These are phyloP conservation scores for Papiliotrema flavescens DNA, from an alignment of 1,284 basidiomycete species.

Conservation along the genomic window DNA sequence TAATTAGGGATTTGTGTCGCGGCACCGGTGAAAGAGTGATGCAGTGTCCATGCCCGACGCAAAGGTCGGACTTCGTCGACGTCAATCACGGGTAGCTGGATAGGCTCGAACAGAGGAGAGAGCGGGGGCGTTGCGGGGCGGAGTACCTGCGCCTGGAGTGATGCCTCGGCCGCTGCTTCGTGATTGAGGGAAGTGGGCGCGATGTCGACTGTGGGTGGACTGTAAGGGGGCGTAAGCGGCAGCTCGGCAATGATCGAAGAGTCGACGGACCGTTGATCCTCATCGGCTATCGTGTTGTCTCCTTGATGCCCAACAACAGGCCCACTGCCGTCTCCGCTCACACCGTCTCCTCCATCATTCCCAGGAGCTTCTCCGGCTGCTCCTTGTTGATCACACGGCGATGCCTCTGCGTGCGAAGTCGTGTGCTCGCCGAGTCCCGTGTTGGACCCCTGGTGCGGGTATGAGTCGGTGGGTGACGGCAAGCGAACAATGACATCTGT, in stretches of 20 bases:
- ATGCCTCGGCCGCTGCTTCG: background rate
- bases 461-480: too few relatives aligned
- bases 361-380: background rate
- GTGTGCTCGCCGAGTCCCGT: too few relatives aligned
- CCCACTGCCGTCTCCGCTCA: too few relatives aligned
- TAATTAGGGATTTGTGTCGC: background rate
- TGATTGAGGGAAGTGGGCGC: background rate
- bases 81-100: background rate
- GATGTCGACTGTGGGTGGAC: background rate
- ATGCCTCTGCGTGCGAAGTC: too few relatives aligned
- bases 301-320: too few relatives aligned
- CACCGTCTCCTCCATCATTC: background rate
- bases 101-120: background rate
- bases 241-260: background rate
- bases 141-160: too few relatives aligned
- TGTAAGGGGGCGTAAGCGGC: background rate
- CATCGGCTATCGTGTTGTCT: too few relatives aligned
- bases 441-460: too few relatives aligned
- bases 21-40: constrained; percentile 8
- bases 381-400: too few relatives aligned
- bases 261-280: background rate
- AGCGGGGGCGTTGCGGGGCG: background rate
- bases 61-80: constrained; percentile 3
- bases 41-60: constrained; percentile 8
- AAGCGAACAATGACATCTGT: too few relatives aligned